phyloP scores from a whole-genome alignment of 1,139 yeast genomes.

The Chernovozyma aurita region DNA sequence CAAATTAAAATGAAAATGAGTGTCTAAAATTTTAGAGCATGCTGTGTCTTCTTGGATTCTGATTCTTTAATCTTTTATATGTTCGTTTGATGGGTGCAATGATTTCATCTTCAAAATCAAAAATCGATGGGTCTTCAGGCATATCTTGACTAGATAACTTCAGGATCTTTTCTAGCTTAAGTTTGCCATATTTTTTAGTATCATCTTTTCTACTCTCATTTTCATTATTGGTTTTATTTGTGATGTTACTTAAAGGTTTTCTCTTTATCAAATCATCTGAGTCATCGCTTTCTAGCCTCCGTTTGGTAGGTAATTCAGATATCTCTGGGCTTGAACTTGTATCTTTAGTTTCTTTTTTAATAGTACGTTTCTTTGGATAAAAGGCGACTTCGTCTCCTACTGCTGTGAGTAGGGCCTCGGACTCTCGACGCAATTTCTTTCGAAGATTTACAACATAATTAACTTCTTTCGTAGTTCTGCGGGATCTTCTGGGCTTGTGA shows the following conservation, averaged over 20 bases:
- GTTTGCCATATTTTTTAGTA: neutral
- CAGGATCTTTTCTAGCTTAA: neutral
- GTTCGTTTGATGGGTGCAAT: slow-evolving; percentile 5
- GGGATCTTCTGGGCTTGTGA: slow-evolving; percentile 3
- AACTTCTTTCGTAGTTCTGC: slow-evolving; percentile 50
- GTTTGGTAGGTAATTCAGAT: neutral
- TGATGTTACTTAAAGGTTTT: slow-evolving; percentile 19
- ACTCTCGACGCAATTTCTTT: slow-evolving; percentile 64
- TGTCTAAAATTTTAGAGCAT: slow-evolving; percentile 26
- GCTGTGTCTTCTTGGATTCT: slow-evolving; percentile 11
- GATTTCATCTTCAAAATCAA: slow-evolving; percentile 24
- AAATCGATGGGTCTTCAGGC: slow-evolving; percentile 18
- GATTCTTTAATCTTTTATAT: slow-evolving; percentile 10
- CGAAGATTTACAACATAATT: slow-evolving; percentile 69
- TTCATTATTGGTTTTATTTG: slow-evolving; percentile 5
- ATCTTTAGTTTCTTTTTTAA: slow-evolving; percentile 7
- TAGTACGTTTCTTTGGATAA: slow-evolving; percentile 5
- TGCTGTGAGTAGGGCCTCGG: slow-evolving; percentile 59
- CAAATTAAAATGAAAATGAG: slow-evolving; percentile 86
- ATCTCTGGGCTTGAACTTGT: slow-evolving; percentile 3
- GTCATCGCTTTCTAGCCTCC: neutral
- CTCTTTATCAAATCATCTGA: neutral
- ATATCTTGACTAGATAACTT: neutral
- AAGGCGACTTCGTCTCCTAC: slow-evolving; percentile 18
- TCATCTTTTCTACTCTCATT: slow-evolving; percentile 3